phyloP scores from a whole-genome alignment of 2,329 filamentous ascomycete genomes.

The Trichoderma oligosporum region DNA sequence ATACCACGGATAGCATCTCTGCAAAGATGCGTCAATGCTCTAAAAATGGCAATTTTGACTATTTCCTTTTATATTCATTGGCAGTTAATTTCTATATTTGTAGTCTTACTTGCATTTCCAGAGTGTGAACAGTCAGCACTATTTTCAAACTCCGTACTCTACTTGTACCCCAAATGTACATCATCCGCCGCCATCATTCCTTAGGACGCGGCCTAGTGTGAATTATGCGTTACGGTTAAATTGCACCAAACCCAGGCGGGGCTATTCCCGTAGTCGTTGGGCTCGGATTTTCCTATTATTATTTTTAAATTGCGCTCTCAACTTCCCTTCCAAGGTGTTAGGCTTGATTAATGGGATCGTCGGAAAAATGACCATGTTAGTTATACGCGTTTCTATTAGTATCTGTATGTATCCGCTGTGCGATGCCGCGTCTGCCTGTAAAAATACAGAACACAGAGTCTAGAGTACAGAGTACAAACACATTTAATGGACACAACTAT shows the following conservation, averaged over 20 bases:
- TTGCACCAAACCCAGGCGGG: conserved; percentile 4
- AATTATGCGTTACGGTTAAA: conserved; percentile 15
- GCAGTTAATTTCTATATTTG: too few relatives aligned
- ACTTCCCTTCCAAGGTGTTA: background rate
- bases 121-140: background rate
- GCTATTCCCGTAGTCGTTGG: background rate
- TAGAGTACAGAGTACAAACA: too few relatives aligned
- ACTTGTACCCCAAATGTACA: too few relatives aligned
- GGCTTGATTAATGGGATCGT: conserved; percentile 1
- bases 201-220: conserved; percentile 5
- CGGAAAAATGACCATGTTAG: background rate
- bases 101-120: too few relatives aligned
- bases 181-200: background rate
- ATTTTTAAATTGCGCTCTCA: conserved; percentile 4
- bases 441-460: too few relatives aligned
- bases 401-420: too few relatives aligned
- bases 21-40: background rate
- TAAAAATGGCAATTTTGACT: conserved; percentile 4
- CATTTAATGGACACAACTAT: too few relatives aligned
- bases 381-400: background rate
- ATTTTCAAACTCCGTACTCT: too few relatives aligned
- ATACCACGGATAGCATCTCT: background rate
- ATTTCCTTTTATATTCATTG: too few relatives aligned
- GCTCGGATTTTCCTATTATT: background rate
- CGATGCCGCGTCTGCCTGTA: background rate